Evolutionary conservation across 305 asterid genomes (phyloP).

Genomic region (Fraxinus latifolia): DNA sequence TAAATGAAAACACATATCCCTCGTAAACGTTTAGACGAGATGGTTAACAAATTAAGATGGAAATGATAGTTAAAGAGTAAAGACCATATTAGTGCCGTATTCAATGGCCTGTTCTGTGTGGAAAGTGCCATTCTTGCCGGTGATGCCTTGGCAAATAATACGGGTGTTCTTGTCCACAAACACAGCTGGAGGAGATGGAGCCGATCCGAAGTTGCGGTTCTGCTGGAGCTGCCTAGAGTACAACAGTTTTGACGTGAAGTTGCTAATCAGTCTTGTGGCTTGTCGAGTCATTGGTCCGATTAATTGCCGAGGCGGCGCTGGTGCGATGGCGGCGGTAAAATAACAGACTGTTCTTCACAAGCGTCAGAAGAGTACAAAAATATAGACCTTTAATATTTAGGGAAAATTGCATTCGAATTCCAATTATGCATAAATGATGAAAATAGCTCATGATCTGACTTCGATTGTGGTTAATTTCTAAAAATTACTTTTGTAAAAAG

Average conservation of each 20-base stretch:
- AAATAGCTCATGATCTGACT: background rate
- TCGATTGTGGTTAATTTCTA: background rate
- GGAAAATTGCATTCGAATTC: background rate
- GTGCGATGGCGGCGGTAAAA: background rate
- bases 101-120: slow-evolving; percentile 50
- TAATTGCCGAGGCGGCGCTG: slow-evolving; percentile 9
- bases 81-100: slow-evolving; percentile 89
- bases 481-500: too few species aligned
- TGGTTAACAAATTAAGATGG: background rate
- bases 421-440: background rate
- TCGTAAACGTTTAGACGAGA: background rate
- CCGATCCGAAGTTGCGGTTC: slow-evolving; percentile 66
- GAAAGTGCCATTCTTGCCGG: slow-evolving; percentile 84
- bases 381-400: background rate
- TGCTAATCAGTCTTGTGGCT: slow-evolving; percentile 58
- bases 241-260: slow-evolving; percentile 49
- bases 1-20: background rate
- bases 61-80: background rate
- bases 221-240: slow-evolving; percentile 50
- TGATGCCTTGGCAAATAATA: slow-evolving; percentile 90
- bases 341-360: background rate
- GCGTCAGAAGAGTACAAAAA: background rate
- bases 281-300: slow-evolving; percentile 62
- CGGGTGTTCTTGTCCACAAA: slow-evolving; percentile 95
- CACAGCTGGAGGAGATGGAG: slow-evolving; percentile 80